Percentiles rank a stretch among this genome's conserved stretches.
These are phyloP conservation scores for Coniochaeta sp. DNA, from an alignment of 2,329 filamentous ascomycete genomes.

Conservation along the genomic window DNA sequence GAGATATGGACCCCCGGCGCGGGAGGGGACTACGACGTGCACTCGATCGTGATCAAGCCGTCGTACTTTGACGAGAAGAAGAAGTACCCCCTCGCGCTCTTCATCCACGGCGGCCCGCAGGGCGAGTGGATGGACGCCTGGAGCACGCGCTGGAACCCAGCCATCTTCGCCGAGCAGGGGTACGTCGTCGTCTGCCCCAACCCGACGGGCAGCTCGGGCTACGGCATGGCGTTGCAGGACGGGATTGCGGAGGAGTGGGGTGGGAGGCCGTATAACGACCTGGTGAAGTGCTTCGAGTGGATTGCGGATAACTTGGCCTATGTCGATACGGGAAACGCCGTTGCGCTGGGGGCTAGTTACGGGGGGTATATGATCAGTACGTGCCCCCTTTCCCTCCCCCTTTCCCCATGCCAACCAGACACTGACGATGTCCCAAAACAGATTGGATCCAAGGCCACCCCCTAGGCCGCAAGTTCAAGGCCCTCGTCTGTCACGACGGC, in stretches of 20 bases:
- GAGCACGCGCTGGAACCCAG: constrained; percentile 81
- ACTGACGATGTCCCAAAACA: too few species aligned
- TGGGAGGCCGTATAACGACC: constrained; percentile 73
- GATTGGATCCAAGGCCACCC: constrained; percentile 88
- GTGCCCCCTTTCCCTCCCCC: constrained; percentile 14
- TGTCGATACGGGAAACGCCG: constrained; percentile 61
- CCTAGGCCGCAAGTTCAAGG: constrained; percentile 78
- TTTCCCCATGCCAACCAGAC: neutral
- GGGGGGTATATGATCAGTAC: constrained; percentile 69
- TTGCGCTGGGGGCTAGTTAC: constrained; percentile 69
- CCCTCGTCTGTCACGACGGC: constrained; percentile 82
- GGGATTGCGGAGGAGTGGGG: constrained; percentile 79
- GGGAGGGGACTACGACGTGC: constrained; percentile 57
- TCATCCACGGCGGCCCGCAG: constrained; percentile 81
- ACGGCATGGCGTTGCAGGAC: constrained; percentile 70
- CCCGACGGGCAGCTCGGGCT: constrained; percentile 76
- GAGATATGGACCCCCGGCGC: constrained; percentile 66
- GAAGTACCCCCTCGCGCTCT: constrained; percentile 71
- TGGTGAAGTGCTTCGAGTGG: constrained; percentile 72
- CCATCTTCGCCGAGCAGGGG: constrained; percentile 79
- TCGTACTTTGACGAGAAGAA: constrained; percentile 60
- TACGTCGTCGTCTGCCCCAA: constrained; percentile 80
- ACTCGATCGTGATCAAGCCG: constrained; percentile 62
- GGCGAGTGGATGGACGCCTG: constrained; percentile 69
- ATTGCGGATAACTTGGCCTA: constrained; percentile 59